phyloP scores from a whole-genome alignment of 164 flowering plant genomes.

The Stephania japonica region DNA sequence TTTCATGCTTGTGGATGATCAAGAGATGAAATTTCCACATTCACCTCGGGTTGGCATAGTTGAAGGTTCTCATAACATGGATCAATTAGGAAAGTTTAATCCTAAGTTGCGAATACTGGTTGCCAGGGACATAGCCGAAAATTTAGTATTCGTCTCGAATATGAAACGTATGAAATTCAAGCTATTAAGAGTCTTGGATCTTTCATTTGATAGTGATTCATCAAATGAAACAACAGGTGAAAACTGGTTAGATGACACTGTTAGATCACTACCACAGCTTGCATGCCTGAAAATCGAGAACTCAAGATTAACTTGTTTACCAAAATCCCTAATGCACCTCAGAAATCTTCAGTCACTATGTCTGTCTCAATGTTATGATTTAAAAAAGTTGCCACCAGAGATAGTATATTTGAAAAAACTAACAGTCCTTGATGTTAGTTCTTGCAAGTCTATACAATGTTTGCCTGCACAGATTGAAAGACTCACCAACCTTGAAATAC shows the following conservation, averaged over 20 bases:
- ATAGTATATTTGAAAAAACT: neutral
- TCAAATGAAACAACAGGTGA: neutral
- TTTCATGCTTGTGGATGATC: neutral
- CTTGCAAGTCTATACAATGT: conserved; percentile 2
- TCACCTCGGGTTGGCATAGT: neutral
- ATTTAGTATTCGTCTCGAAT: neutral
- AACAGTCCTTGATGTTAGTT: neutral
- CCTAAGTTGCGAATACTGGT: conserved; percentile 6
- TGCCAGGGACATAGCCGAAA: neutral
- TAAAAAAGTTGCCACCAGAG: neutral
- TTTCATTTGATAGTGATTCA: neutral
- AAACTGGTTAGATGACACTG: neutral
- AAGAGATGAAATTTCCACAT: neutral
- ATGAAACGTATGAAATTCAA: neutral
- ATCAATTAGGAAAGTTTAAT: neutral
- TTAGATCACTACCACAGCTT: conserved; percentile 1
- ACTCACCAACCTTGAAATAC: conserved; percentile 3
- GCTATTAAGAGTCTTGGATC: conserved; percentile 1
- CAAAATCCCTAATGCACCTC: neutral
- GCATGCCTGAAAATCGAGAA: neutral
- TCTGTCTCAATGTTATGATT: neutral
- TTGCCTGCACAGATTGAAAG: neutral
- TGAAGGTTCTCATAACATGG: neutral
- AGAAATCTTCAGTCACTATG: neutral
- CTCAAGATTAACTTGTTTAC: neutral